Evolutionary conservation across 1,284 basidiomycete genomes (phyloP), one percentile per base, ranked within the genome.

Genomic region (Trichosporon sp.): DNA sequence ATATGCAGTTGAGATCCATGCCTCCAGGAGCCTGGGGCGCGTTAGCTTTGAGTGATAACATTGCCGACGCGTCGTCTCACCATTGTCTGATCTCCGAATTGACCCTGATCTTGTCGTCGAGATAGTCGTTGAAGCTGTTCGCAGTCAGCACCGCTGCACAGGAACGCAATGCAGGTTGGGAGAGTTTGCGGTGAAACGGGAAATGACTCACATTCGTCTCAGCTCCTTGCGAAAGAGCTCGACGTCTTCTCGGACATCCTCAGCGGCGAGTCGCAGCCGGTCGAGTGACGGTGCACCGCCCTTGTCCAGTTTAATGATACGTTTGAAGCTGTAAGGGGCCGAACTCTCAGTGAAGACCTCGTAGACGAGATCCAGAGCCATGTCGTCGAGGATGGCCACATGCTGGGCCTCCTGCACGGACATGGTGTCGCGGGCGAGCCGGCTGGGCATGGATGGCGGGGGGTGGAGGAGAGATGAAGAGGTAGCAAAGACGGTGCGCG

Each of bases 301-400:
- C 32, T 65, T 53, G 2, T 32, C 56, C 18, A 60, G 27, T 18
- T 60, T 60, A 21, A 65, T 35, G 15, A 65, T 65, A 31, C 65
- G 65, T 18, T 65, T 34, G 65, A 65, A 65, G 18, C 47, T 7
- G 25, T 65, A 65, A 6, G 65, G 65, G 12, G 65, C 47, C 3
- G 31, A 32, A 21, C 32, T 23, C 15, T 32, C 47, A 5, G 38
- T 60, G 34, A 25, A 47, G 42, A 67, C 25, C 21, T 62, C 60
- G 60, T 62, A 60, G 4, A 67, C 58, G n/a, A 47, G 38, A 13
- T 67, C 66, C 11, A 67, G 5, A n/a, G 38, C 38, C n/a, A 67
- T 62, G 60, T 67, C 66, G 58, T 67, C 66, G 12, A 67, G 58
- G 35, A 62, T 44, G 58, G 29, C 58, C 34, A 67, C 66, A 44